Evolutionary conservation across 2,329 filamentous ascomycete species (phyloP), one percentile per base, ranked within the genome.

Genomic region (Botryotinia calthae): DNA sequence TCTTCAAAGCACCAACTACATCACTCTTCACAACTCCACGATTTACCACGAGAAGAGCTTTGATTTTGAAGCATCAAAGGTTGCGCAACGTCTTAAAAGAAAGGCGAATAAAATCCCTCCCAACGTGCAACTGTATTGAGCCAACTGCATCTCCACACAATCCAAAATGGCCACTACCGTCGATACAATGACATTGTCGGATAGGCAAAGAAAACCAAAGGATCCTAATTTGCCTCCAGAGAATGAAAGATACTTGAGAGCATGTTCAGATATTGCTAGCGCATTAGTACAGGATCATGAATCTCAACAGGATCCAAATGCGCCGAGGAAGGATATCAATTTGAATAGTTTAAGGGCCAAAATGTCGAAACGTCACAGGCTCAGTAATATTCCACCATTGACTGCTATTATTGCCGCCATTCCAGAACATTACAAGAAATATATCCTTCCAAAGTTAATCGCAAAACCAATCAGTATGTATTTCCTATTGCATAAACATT

Each of bases 401-500:
- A 98, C 95, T 14, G 95, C 96, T 74, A 99, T 99, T 80, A 98
- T 99, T 80, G 94, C 96, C 71, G 96, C 96, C 16, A 95, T 99
- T 51, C 97, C 97, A n/a, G 96, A 99, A 82, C 95, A 98, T 82
- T 98, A 98, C 85, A 99, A 98, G 86, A 99, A 98, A 85, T 98
- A 98, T 80, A 98, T 99, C 75, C 84, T 98, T 75, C 96, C 95
- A 31, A 97, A 97, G 84, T 86, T 99, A 75, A 94, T 99, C 78
- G 96, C 97, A 40, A 99, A 99, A 83, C 96, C 96, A 2, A 98
- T 99, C 74, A 88, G 93, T 92, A 87, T 79, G 87, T 84, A 58
- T 40, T 37, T 10, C n/a, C 61, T 34, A 51, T 2, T 46, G 34
- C 72, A 22, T 25, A 25, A 20, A 37, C 34, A 63, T 54, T 14